Conservation (phyloP, 768 basidiomycete genomes). For the Tricholoma furcatifolium region DNA sequence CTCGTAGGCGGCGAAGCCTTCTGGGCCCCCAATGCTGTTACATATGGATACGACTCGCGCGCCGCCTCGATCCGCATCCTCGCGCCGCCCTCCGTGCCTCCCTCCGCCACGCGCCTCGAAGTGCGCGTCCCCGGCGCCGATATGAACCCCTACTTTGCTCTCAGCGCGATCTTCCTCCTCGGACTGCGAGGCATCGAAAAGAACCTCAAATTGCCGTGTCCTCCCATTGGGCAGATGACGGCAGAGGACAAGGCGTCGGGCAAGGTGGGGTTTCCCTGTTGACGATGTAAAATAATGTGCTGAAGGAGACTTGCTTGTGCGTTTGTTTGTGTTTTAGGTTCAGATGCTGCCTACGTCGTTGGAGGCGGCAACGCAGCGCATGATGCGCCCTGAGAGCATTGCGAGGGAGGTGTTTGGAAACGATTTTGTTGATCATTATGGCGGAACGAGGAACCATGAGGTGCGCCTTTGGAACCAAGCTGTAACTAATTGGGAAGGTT, state of each 20-base stretch:
- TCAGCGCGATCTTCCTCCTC: slow-evolving; percentile 84
- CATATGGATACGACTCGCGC: slow-evolving; percentile 95
- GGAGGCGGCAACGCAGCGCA: slow-evolving; percentile 73
- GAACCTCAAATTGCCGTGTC: slow-evolving; percentile 61
- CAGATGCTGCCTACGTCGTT: slow-evolving; percentile 78
- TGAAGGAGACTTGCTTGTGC: neutral
- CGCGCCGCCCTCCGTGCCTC: slow-evolving; percentile 84
- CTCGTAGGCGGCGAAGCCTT: slow-evolving; percentile 90
- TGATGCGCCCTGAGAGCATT: slow-evolving; percentile 76
- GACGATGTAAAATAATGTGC: slow-evolving; percentile 16
- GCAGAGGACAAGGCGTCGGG: slow-evolving; percentile 57
- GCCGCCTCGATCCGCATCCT: slow-evolving; percentile 91
- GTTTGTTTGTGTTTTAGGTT: slow-evolving; percentile 38
- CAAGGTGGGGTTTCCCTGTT: slow-evolving; percentile 35
- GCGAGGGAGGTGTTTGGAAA: slow-evolving; percentile 88
- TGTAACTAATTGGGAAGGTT: slow-evolving; percentile 94
- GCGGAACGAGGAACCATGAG: slow-evolving; percentile 93
- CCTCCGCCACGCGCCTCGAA: slow-evolving; percentile 85
- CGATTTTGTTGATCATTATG: slow-evolving; percentile 92
- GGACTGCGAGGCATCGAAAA: slow-evolving; percentile 88
- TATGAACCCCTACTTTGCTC: slow-evolving; percentile 89
- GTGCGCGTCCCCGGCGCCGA: slow-evolving; percentile 96
- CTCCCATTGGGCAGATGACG: slow-evolving; percentile 64
- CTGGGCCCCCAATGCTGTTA: slow-evolving; percentile 92
- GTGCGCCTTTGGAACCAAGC: slow-evolving; percentile 84